Percentiles rank a stretch among this genome's conserved stretches.
phyloP scores from a whole-genome alignment of 495 filamentous ascomycete genomes.

The Penicillium coprophilum region DNA sequence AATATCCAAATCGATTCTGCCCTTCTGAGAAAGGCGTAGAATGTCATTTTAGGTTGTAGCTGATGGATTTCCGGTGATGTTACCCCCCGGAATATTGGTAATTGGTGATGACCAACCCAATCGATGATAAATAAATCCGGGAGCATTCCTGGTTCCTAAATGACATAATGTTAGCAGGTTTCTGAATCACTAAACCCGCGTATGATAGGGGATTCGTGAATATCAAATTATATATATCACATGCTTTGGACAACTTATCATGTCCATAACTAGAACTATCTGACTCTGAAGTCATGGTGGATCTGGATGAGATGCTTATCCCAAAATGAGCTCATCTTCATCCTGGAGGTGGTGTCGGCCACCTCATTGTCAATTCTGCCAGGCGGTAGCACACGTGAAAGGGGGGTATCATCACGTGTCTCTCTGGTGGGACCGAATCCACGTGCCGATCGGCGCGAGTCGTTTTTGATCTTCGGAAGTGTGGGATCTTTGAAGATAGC shows the following conservation, averaged over 20 bases:
- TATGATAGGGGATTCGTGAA: not conserved
- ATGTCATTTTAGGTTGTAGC: not conserved
- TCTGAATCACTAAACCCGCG: not conserved
- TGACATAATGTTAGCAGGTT: constrained; percentile 20
- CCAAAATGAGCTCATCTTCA: not conserved
- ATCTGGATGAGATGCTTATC: not conserved
- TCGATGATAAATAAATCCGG: not conserved
- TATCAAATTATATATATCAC: not conserved
- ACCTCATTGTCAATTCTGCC: constrained; percentile 8
- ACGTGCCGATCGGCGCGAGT: constrained; percentile 20
- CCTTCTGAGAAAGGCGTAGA: not conserved
- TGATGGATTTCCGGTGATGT: not conserved
- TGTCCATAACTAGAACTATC: constrained; percentile 2
- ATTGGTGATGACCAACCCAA: constrained; percentile 23
- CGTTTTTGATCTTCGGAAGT: constrained; percentile 16
- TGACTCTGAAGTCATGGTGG: constrained; percentile 13
- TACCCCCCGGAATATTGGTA: constrained; percentile 7
- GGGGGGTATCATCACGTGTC: not conserved
- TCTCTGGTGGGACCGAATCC: constrained; percentile 3
- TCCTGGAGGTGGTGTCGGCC: not conserved
- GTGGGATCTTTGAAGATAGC: not conserved
- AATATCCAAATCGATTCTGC: not conserved
- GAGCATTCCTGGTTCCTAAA: constrained; percentile 4
- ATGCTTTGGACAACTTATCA: not conserved
- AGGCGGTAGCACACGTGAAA: not conserved